These are phyloP conservation scores for Vitis hybrid DNA, from an alignment of 177 flowering plant species.

Conservation along the genomic window DNA sequence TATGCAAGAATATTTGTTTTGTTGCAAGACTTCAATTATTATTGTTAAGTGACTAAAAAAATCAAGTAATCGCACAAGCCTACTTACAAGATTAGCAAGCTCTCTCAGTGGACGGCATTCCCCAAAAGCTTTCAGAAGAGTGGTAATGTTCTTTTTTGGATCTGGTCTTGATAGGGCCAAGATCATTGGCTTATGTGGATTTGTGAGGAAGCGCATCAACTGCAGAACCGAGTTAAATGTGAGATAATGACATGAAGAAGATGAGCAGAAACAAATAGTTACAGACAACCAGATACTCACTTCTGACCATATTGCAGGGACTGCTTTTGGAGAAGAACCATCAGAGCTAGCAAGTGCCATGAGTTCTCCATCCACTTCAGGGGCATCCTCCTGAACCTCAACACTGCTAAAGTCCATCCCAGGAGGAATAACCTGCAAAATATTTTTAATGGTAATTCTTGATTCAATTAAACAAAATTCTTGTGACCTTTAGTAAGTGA, in stretches of 20 bases:
- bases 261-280: neutral
- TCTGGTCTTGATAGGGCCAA: conserved; percentile 95
- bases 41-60: neutral
- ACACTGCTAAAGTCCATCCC: conserved; percentile 99
- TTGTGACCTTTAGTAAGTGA: no score
- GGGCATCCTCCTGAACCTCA: conserved; percentile 64
- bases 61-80: conserved; percentile 1
- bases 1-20: conserved; percentile 11
- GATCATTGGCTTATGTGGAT: conserved; percentile 98
- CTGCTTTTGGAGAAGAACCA: conserved; percentile 72
- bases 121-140: conserved; percentile 94
- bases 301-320: conserved; percentile 89
- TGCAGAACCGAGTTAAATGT: conserved; percentile 22
- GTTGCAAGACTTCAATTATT: neutral
- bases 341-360: conserved; percentile 46
- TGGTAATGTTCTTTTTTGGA: conserved; percentile 93
- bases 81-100: conserved; percentile 92
- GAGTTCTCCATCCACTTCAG: conserved; percentile 80
- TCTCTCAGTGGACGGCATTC: conserved; percentile 88
- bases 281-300: conserved; percentile 37
- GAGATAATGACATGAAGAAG: neutral
- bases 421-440: conserved; percentile 87
- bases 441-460: neutral
- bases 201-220: conserved; percentile 91
- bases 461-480: neutral